A percentile compares a stretch with the other conserved stretches of the same genome.
These are phyloP conservation scores for Ormosia semicastrata DNA, from an alignment of 306 rosid genomes.

Conservation along the genomic window DNA sequence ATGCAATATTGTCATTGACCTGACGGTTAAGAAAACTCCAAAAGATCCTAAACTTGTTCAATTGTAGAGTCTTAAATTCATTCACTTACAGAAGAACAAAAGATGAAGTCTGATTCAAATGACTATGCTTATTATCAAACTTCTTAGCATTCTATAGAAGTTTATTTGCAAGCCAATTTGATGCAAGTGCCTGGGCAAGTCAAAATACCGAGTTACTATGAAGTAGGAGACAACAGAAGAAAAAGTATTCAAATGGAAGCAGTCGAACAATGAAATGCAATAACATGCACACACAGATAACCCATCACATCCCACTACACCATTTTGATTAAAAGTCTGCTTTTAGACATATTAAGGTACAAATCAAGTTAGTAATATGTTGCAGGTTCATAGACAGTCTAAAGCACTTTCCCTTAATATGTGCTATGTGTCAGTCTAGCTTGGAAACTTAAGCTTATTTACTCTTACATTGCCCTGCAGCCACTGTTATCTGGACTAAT, in stretches of 20 bases:
- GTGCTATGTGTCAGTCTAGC: neutral
- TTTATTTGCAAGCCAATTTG: neutral
- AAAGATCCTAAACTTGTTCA: neutral
- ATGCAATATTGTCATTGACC: neutral
- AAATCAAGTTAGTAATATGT: neutral
- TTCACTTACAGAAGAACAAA: neutral
- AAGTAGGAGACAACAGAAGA: neutral
- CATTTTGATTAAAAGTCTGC: neutral
- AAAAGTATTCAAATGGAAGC: neutral
- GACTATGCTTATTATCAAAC: neutral
- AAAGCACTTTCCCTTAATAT: neutral
- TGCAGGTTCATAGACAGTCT: neutral
- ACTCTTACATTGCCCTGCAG: neutral
- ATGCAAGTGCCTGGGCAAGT: neutral
- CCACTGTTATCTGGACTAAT: neutral
- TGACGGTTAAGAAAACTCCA: neutral
- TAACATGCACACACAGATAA: neutral
- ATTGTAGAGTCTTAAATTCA: neutral
- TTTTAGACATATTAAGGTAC: neutral
- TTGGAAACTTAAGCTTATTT: neutral
- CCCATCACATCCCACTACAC: neutral
- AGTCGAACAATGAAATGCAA: neutral
- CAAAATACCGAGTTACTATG: neutral
- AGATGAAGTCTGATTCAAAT: neutral
- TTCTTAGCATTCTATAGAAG: neutral